phyloP scores from a whole-genome alignment of 139 green algal genomes.

The Chlorella sp. region DNA sequence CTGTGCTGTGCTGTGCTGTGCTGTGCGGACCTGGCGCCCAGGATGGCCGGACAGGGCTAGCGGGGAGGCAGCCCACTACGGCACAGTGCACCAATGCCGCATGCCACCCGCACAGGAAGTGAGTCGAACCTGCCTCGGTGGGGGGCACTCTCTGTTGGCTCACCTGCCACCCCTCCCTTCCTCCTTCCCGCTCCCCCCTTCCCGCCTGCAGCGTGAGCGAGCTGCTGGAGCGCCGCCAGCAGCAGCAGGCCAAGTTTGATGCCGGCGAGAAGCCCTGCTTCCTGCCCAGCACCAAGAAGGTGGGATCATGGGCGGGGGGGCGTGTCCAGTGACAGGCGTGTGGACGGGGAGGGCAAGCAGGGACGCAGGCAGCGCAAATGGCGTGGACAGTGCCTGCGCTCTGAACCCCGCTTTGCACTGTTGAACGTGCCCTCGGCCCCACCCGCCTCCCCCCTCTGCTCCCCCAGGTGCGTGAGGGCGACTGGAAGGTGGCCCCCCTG shows the following conservation, averaged over 20 bases:
- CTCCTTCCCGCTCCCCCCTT: neutral
- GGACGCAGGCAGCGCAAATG: neutral
- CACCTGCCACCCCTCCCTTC: neutral
- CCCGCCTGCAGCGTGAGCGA: constrained; percentile 57
- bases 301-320: neutral
- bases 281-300: constrained; percentile 67
- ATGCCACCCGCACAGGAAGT: neutral
- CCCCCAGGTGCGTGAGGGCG: constrained; percentile 57
- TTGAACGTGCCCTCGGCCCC: no score
- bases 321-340: neutral
- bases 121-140: no score
- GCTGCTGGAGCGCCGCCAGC: constrained; percentile 68
- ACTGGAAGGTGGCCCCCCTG: constrained; percentile 76
- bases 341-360: neutral
- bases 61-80: no score
- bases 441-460: neutral
- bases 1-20: neutral
- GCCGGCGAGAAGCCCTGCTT: constrained; percentile 74
- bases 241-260: constrained; percentile 67
- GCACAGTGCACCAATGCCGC: neutral
- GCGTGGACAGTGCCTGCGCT: neutral
- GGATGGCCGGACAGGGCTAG: neutral
- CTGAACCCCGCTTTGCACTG: no score
- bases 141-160: no score
- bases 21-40: neutral